Percentiles rank a stretch among this genome's conserved stretches.
These are phyloP conservation scores for Aspergillus nomiae DNA, from an alignment of 2,329 filamentous ascomycete species.

Conservation along the genomic window DNA sequence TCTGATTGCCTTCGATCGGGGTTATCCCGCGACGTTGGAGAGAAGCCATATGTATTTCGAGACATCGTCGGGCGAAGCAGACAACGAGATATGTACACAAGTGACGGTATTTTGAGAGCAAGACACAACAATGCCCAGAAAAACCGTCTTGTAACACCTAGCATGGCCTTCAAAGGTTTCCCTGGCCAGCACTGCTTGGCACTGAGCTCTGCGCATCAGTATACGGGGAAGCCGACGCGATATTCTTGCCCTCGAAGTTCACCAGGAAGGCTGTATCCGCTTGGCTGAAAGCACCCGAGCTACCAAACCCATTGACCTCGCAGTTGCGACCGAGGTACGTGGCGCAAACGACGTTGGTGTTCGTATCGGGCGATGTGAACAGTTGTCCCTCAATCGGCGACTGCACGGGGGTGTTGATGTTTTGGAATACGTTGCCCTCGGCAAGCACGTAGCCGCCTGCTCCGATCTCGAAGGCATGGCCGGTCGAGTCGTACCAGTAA, in stretches of 20 bases:
- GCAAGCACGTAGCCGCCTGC: constrained; percentile 51
- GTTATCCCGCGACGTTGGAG: too few species aligned
- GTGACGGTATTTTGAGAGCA: too few species aligned
- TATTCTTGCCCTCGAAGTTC: constrained; percentile 56
- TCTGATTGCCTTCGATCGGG: too few species aligned
- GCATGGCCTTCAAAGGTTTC: constrained; percentile 32
- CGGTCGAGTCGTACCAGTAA: constrained; percentile 58
- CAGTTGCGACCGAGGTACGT: constrained; percentile 53
- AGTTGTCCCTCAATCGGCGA: constrained; percentile 39
- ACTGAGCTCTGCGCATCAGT: constrained; percentile 40
- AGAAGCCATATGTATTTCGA: too few species aligned
- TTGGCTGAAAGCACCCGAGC: constrained; percentile 35
- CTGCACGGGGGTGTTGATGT: constrained; percentile 50
- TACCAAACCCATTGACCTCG: constrained; percentile 53
- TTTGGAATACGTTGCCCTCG: constrained; percentile 62
- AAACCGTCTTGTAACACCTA: background rate
- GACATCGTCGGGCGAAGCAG: too few species aligned
- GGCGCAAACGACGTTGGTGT: constrained; percentile 47
- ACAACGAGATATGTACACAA: too few species aligned
- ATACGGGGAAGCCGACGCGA: constrained; percentile 49
- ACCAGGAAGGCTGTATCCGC: constrained; percentile 52
- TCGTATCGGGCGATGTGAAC: constrained; percentile 39
- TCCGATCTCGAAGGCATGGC: constrained; percentile 60
- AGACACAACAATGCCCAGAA: too few species aligned
- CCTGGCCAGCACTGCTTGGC: constrained; percentile 48